phyloP scores from a whole-genome alignment of 345 rosid genomes.

The Euphorbia lathyris region DNA sequence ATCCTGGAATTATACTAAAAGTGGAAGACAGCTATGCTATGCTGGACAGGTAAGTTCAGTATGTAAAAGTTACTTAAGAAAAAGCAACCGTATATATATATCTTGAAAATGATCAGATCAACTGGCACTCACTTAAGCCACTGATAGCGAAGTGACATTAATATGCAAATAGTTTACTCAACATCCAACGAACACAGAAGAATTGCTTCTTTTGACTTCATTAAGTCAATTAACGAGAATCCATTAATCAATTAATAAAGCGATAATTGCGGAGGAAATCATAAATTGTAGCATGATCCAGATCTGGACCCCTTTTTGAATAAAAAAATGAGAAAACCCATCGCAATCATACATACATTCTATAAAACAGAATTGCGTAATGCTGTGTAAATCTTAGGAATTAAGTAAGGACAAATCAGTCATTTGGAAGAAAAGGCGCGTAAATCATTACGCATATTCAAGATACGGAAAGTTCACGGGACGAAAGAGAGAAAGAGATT shows the following conservation, averaged over 20 bases:
- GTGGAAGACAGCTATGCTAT: slow-evolving; percentile 33
- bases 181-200: too few relatives aligned
- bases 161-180: too few relatives aligned
- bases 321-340: background rate
- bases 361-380: background rate
- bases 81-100: background rate
- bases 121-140: background rate
- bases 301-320: background rate
- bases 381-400: background rate
- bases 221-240: too few relatives aligned
- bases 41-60: slow-evolving; percentile 9
- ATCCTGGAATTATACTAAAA: background rate
- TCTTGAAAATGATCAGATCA: background rate
- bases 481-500: background rate
- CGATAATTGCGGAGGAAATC: background rate
- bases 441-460: background rate
- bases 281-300: background rate
- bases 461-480: slow-evolving; percentile 21
- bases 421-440: slow-evolving; percentile 15
- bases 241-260: too few relatives aligned
- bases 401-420: background rate
- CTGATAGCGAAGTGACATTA: too few relatives aligned
- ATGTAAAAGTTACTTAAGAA: slow-evolving; percentile 10
- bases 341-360: slow-evolving; percentile 13
- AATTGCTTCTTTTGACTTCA: too few relatives aligned